Percentiles rank a stretch among this genome's conserved stretches.
Evolutionary conservation across 2,329 filamentous ascomycete genomes (phyloP).

Genomic region (Chaetomiaceae sp.): DNA sequence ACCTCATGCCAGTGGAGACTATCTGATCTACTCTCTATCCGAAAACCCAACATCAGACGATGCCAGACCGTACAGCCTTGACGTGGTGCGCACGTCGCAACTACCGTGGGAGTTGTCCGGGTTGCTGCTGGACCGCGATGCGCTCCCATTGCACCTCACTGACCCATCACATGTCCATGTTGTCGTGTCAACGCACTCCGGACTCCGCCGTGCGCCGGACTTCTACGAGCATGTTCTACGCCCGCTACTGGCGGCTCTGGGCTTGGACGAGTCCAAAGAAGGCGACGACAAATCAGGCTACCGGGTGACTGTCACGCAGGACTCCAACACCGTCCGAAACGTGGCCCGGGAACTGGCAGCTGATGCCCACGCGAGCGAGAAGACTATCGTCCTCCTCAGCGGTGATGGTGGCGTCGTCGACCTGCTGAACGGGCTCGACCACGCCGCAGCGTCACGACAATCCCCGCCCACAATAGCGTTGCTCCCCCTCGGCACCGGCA

Average conservation of each 20-base stretch:
- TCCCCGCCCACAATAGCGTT: conserved; percentile 41
- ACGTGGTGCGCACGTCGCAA: conserved; percentile 17
- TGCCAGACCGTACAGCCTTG: conserved; percentile 18
- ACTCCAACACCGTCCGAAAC: conserved; percentile 55
- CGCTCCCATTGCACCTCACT: conserved; percentile 29
- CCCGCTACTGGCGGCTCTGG: conserved; percentile 47
- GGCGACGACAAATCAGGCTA: conserved; percentile 30
- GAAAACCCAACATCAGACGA: conserved; percentile 7
- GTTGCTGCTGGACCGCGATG: conserved; percentile 32
- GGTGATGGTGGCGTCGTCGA: conserved; percentile 86
- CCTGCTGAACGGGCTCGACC: conserved; percentile 59
- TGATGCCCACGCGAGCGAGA: conserved; percentile 19
- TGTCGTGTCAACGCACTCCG: conserved; percentile 62
- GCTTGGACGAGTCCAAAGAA: conserved; percentile 23
- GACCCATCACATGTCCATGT: conserved; percentile 45
- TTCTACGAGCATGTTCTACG: conserved; percentile 52
- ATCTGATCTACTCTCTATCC: conserved; percentile 19
- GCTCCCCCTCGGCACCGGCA: conserved; percentile 59
- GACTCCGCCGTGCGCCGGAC: conserved; percentile 48
- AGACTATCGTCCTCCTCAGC: conserved; percentile 68
- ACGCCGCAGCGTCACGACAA: not conserved
- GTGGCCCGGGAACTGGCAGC: conserved; percentile 44
- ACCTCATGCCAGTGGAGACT: conserved; percentile 1
- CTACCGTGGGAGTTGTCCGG: conserved; percentile 33
- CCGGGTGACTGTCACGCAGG: conserved; percentile 56